Evolutionary conservation across 768 basidiomycete species (phyloP), one percentile per base, ranked within the genome.

Genomic region (Mycena floridula): DNA sequence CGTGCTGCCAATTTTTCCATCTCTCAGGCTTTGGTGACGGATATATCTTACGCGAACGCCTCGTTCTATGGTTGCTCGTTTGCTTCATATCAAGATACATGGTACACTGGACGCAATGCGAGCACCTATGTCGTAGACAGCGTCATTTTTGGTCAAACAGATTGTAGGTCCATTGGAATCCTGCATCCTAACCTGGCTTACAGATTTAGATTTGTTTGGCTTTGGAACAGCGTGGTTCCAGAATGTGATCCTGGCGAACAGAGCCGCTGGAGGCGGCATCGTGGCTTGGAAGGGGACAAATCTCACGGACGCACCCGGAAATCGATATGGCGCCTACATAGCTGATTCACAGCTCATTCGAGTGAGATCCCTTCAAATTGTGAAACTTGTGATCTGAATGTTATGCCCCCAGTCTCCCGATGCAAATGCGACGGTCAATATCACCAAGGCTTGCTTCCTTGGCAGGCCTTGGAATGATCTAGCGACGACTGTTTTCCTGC

Each of bases 171-270:
- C 0, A 37, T 26, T 24, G 37, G 47, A 12, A 7, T 13, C 9
- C 37, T 23, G 13, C 21, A 40, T 16, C 43, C 44, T 23, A 1
- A 32, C 8, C 45, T 32, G 20, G 24, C 20, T 9, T 38, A 23
- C 0, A 26, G n/a, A n/a, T n/a, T n/a, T n/a, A 79, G 78, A 80
- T 54, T 55, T 80, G 1, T 80, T 80, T 42, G 78, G 79, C 3
- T 81, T 78, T 51, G 79, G 79, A 0, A 80, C 76, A 4, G 77
- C 77, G 76, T 82, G 74, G 75, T 82, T 83, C 52, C 72, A 82
- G 51, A 73, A 72, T 16, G 60, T 73, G 12, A 71, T 70, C 16
- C 63, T 85, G 2, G 81, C 82, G 3, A 81, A 76, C 43, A 72
- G 82, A 16, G 81, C 68, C 0, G 82, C 79, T 45, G 82, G 81